These are phyloP conservation scores for Populus tremula DNA, from an alignment of 345 rosid genomes.

Conservation along the genomic window DNA sequence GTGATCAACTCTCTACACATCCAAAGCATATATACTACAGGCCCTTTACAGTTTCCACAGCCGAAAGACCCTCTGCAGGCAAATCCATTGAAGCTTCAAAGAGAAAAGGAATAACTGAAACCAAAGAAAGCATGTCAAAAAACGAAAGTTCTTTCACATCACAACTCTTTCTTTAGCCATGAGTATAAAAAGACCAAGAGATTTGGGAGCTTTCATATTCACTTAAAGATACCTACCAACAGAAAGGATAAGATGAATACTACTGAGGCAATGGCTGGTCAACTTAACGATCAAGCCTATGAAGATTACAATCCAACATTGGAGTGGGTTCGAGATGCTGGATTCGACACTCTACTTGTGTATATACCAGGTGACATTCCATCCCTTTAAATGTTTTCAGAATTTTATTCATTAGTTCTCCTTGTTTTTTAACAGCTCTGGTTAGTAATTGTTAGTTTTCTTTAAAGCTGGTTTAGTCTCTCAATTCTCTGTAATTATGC, in stretches of 20 bases:
- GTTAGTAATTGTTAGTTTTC: too few relatives aligned
- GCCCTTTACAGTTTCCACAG: background rate
- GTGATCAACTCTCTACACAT: background rate
- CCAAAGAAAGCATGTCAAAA: background rate
- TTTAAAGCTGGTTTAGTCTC: too few relatives aligned
- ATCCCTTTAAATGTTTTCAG: background rate
- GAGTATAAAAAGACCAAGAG: background rate
- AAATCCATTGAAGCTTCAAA: background rate
- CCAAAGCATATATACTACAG: background rate
- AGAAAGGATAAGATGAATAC: background rate
- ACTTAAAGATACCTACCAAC: background rate
- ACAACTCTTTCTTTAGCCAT: too few relatives aligned
- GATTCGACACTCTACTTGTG: conserved; percentile 29
- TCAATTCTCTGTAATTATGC: too few relatives aligned
- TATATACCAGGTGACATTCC: conserved; percentile 32
- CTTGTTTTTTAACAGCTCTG: too few relatives aligned
- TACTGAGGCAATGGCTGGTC: background rate
- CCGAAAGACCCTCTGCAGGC: background rate
- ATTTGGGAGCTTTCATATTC: background rate
- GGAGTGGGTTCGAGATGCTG: conserved; percentile 30
- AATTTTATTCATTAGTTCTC: too few relatives aligned
- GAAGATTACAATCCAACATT: conserved; percentile 35
- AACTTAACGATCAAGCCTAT: conserved; percentile 12
- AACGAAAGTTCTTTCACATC: background rate
- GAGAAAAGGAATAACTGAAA: background rate